Conservation (phyloP, 2,329 filamentous ascomycete genomes). For the Passalora sequoiae region DNA sequence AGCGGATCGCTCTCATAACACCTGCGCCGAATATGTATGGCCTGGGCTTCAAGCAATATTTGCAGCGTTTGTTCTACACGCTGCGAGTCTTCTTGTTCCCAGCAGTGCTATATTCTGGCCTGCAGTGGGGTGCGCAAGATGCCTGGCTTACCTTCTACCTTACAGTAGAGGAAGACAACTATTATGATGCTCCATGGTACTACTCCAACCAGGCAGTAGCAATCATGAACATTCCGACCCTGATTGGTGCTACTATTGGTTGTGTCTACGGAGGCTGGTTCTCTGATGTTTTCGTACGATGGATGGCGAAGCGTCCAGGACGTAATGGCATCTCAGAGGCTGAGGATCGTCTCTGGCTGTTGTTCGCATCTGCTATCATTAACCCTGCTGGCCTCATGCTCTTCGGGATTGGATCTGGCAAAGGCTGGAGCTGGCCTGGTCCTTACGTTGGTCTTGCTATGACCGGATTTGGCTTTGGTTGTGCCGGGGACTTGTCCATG, state of each 20-base stretch:
- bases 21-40: conserved; percentile 52
- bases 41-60: conserved; percentile 51
- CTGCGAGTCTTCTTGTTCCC: conserved; percentile 55
- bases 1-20: conserved; percentile 54
- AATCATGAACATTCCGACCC: conserved; percentile 54
- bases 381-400: conserved; percentile 50
- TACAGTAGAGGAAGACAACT: conserved; percentile 54
- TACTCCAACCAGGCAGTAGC: conserved; percentile 51
- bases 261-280: conserved; percentile 55
- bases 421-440: conserved; percentile 49
- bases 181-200: conserved; percentile 51
- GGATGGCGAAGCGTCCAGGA: conserved; percentile 45
- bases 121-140: conserved; percentile 58
- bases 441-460: conserved; percentile 54
- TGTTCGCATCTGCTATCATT: conserved; percentile 47
- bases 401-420: conserved; percentile 49
- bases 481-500: conserved; percentile 50
- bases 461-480: conserved; percentile 57
- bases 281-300: conserved; percentile 53
- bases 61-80: conserved; percentile 50
- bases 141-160: conserved; percentile 58
- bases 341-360: conserved; percentile 51
- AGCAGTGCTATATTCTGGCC: conserved; percentile 52
- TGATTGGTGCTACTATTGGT: conserved; percentile 52
- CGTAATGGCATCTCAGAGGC: conserved; percentile 53